Percentiles rank a stretch among this genome's conserved stretches.
phyloP scores from a whole-genome alignment of 2,329 filamentous ascomycete genomes.

The Colletotrichum tabaci region DNA sequence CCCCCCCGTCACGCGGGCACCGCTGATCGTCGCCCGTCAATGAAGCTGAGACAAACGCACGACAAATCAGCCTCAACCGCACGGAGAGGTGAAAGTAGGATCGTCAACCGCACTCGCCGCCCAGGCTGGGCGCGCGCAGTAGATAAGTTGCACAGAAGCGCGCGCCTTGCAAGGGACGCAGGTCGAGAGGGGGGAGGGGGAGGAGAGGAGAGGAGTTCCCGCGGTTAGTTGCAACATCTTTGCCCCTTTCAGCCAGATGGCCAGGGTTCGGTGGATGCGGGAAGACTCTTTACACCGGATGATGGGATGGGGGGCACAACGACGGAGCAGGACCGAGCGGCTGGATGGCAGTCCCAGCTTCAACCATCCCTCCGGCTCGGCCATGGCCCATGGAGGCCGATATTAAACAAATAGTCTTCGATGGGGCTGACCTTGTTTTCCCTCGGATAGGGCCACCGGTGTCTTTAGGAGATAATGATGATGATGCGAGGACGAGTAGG shows the following conservation, averaged over 20 bases:
- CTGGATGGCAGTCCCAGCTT: background rate
- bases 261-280: conserved; percentile 2
- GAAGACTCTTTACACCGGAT: background rate
- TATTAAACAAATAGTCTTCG: background rate
- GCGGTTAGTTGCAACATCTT: background rate
- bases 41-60: conserved; percentile 7
- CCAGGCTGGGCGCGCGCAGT: background rate
- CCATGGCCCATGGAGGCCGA: conserved; percentile 2
- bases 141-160: too few species aligned
- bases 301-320: conserved; percentile 8
- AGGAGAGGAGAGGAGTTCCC: background rate
- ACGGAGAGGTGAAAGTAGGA: conserved; percentile 10
- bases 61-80: background rate
- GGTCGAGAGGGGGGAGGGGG: background rate
- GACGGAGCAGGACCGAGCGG: background rate
- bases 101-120: background rate
- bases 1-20: background rate
- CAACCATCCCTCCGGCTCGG: conserved; percentile 8
- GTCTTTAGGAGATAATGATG: too few species aligned
- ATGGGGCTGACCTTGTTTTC: conserved; percentile 14
- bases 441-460: conserved; percentile 6
- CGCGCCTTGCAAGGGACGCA: background rate
- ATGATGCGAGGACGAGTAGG: too few species aligned
- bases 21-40: background rate
- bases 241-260: background rate